Percentiles rank a stretch among this genome's conserved stretches.
phyloP scores from a whole-genome alignment of 1,139 yeast genomes.

The Hansenula sp. region DNA sequence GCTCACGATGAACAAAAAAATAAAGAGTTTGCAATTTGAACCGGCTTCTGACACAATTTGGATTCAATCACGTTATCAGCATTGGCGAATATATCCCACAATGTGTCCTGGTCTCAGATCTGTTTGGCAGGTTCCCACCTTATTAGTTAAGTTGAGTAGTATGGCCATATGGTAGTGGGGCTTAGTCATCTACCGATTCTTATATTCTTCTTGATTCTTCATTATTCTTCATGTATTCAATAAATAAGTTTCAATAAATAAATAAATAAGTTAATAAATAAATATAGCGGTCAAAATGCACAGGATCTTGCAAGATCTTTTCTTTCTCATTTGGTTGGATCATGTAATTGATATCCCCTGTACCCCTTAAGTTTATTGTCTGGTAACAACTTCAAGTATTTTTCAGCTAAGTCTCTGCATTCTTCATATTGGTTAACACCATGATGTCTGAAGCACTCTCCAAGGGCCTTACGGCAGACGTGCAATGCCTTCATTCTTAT shows the following conservation, averaged over 20 bases:
- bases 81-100: conserved; percentile 33
- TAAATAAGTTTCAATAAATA: no score
- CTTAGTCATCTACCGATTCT: no score
- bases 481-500: conserved; percentile 66
- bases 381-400: conserved; percentile 75
- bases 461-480: conserved; percentile 69
- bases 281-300: no score
- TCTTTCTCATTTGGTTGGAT: conserved; percentile 57
- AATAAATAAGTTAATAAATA: no score
- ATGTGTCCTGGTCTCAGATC: conserved; percentile 38
- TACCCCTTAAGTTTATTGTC: conserved; percentile 65
- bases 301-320: no score
- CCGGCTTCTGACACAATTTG: conserved; percentile 33
- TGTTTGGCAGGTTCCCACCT: conserved; percentile 41
- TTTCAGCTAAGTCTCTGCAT: conserved; percentile 74
- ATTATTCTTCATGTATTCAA: no score
- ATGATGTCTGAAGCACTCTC: conserved; percentile 57
- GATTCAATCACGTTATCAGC: no score
- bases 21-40: no score
- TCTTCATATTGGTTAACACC: conserved; percentile 76
- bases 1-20: no score
- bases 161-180: conserved; percentile 45
- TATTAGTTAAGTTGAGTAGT: conserved; percentile 19
- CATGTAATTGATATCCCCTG: conserved; percentile 82
- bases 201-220: no score